Conservation (phyloP, 208 protist genomes). For the Trypanosoma mega region DNA sequence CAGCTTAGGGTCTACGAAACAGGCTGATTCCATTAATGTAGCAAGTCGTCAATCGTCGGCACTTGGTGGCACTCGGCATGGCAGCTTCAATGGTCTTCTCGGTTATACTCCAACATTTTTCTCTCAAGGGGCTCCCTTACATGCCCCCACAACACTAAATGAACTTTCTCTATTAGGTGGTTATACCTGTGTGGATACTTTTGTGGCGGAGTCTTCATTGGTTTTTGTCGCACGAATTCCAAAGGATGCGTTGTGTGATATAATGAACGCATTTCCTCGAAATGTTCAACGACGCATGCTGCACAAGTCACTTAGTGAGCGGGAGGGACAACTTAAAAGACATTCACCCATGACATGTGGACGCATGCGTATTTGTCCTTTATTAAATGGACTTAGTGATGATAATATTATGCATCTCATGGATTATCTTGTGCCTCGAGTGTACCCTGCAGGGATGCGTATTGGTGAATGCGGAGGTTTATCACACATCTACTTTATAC, state of each 20-base stretch:
- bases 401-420: conserved; percentile 56
- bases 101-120: too few relatives aligned
- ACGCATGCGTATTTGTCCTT: conserved; percentile 67
- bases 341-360: conserved; percentile 54
- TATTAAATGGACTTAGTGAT: conserved; percentile 43
- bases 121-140: conserved; percentile 20
- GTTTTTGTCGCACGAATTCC: conserved; percentile 43
- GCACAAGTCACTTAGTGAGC: conserved; percentile 39
- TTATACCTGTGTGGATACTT: conserved; percentile 47
- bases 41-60: not conserved
- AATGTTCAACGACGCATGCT: conserved; percentile 47
- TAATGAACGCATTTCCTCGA: conserved; percentile 34
- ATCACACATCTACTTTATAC: conserved; percentile 75
- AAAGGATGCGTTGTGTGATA: conserved; percentile 40
- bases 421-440: conserved; percentile 54
- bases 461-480: conserved; percentile 46
- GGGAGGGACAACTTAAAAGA: conserved; percentile 59
- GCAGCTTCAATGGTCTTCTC: not conserved
- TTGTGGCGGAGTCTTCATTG: conserved; percentile 43
- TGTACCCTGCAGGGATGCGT: conserved; percentile 67
- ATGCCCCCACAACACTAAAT: conserved; percentile 57
- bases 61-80: not conserved
- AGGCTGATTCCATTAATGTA: too few relatives aligned
- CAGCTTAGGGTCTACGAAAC: too few relatives aligned
- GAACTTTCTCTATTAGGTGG: conserved; percentile 61